Evolutionary conservation across 306 rosid species (phyloP).

Genomic region (Herpetospermum pedunculosum): DNA sequence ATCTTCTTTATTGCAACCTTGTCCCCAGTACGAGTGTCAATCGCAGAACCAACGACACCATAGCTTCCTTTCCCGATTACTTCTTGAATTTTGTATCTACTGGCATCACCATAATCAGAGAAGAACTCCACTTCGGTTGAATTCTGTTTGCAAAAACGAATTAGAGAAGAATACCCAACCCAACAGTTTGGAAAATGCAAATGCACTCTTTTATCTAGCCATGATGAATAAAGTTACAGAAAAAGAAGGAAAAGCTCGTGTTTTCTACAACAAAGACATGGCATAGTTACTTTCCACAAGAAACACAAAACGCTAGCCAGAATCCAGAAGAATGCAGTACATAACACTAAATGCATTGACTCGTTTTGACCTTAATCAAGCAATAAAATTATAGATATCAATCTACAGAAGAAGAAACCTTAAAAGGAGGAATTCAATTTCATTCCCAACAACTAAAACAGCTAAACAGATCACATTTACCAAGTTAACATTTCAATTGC

Average conservation of each 20-base stretch:
- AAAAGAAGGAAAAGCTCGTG: background rate
- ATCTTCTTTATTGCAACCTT: conserved; percentile 94
- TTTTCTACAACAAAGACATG: background rate
- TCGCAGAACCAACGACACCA: conserved; percentile 92
- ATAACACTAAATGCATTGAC: background rate
- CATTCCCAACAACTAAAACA: background rate
- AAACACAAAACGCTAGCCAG: background rate
- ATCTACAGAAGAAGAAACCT: background rate
- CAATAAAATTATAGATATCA: background rate
- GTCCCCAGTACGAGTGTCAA: conserved; percentile 74
- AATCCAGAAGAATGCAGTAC: background rate
- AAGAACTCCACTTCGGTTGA: conserved; percentile 74
- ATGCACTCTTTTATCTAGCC: background rate
- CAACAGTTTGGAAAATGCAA: background rate
- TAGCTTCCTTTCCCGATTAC: conserved; percentile 93
- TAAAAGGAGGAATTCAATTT: background rate
- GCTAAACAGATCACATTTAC: background rate
- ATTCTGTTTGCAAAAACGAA: conserved; percentile 36
- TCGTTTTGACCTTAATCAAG: background rate
- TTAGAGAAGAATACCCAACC: conserved; percentile 10
- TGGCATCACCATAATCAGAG: conserved; percentile 88
- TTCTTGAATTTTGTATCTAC: conserved; percentile 80
- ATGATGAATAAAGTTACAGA: background rate
- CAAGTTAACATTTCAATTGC: background rate
- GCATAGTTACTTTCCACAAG: background rate